These are phyloP conservation scores for Pilobolus umbonatus DNA, from an alignment of 192 early-diverging fungal genomes.

Conservation along the genomic window DNA sequence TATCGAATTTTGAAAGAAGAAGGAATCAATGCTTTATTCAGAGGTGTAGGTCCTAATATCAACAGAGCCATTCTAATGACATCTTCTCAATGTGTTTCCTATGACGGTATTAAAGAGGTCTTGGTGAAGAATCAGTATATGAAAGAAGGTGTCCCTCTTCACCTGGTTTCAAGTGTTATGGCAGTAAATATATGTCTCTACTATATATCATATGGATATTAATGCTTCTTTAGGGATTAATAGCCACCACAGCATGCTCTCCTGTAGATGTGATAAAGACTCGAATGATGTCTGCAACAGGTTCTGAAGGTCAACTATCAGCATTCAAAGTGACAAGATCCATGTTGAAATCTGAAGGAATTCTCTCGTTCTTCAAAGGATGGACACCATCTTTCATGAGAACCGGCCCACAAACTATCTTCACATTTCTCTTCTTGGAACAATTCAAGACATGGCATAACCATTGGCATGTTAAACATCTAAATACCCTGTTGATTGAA, in stretches of 20 bases:
- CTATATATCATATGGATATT: not conserved
- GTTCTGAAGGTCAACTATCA: conserved; percentile 24
- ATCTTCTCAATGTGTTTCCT: conserved; percentile 63
- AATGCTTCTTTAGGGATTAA: conserved; percentile 53
- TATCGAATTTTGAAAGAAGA: conserved; percentile 76
- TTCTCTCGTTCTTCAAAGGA: conserved; percentile 71
- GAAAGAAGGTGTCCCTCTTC: conserved; percentile 57
- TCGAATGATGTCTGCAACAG: conserved; percentile 73
- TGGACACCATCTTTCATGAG: conserved; percentile 80
- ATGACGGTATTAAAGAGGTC: conserved; percentile 75
- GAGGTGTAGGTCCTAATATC: conserved; percentile 87
- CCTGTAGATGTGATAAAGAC: conserved; percentile 84
- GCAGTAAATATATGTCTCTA: conserved; percentile 44
- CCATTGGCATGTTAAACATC: not conserved
- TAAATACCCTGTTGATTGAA: too few species aligned
- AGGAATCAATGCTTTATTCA: conserved; percentile 71
- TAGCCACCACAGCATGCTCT: conserved; percentile 71
- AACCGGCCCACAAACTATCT: conserved; percentile 79
- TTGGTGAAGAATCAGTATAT: conserved; percentile 55
- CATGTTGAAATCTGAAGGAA: conserved; percentile 65
- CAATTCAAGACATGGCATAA: conserved; percentile 51
- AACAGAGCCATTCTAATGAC: conserved; percentile 88
- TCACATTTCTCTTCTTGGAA: conserved; percentile 81
- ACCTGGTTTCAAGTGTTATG: conserved; percentile 66
- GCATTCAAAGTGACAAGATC: conserved; percentile 39